Evolutionary conservation across 257 asterid species (phyloP).

Genomic region (Leptodermis oblonga): DNA sequence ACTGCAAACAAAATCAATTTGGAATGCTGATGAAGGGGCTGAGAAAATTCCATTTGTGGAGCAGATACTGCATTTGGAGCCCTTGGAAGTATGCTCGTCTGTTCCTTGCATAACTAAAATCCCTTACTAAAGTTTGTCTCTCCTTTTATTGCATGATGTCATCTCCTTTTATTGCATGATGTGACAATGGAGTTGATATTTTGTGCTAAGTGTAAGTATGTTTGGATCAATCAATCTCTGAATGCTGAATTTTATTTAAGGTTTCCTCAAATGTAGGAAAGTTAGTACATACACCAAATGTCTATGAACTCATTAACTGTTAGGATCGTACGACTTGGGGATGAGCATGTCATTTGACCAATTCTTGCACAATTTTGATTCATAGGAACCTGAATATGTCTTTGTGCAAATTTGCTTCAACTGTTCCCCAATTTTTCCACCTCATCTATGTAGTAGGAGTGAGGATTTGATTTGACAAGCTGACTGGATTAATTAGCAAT

Average conservation of each 20-base stretch:
- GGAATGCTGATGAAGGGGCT: constrained; percentile 67
- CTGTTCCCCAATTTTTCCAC: background rate
- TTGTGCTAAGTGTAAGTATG: background rate
- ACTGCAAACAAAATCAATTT: constrained; percentile 70
- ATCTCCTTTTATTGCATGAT: background rate
- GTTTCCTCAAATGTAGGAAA: no score
- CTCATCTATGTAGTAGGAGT: background rate
- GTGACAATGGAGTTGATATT: background rate
- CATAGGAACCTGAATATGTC: background rate
- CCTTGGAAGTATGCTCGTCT: constrained; percentile 62
- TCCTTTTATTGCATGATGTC: background rate
- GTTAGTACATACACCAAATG: no score
- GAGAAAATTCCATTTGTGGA: constrained; percentile 73
- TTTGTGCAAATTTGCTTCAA: no score
- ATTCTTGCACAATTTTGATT: background rate
- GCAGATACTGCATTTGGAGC: constrained; percentile 73
- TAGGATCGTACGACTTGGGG: background rate
- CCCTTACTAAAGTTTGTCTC: background rate
- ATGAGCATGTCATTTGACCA: background rate
- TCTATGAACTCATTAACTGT: background rate
- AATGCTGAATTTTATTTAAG: no score
- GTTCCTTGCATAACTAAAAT: background rate
- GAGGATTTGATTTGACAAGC: background rate
- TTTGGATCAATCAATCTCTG: no score
- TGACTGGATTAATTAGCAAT: background rate